phyloP scores from a whole-genome alignment of 352 stramenopile genomes.

The Phytophthora tentaculata region DNA sequence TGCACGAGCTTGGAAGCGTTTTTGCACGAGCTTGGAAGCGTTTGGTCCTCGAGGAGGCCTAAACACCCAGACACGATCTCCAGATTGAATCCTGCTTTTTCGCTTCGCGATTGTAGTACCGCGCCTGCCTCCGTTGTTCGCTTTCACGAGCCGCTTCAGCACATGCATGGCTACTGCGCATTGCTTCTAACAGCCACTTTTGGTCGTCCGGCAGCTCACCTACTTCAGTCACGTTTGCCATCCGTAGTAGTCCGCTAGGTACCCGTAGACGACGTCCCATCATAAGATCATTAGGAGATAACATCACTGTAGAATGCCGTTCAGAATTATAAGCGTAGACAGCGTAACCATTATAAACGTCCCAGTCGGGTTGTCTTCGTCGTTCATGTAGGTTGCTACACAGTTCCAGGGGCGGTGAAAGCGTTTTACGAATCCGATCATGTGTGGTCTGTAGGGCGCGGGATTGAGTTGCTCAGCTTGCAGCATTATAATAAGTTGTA shows the following conservation, averaged over 20 bases:
- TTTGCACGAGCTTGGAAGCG: neutral
- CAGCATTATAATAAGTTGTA: neutral
- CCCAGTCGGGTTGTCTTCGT: neutral
- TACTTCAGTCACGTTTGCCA: neutral
- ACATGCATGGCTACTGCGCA: neutral
- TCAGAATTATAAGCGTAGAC: neutral
- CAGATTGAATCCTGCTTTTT: neutral
- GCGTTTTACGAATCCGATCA: neutral
- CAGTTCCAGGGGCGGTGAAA: neutral
- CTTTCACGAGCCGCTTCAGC: neutral
- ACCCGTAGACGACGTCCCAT: neutral
- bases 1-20: no score
- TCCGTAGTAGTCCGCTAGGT: neutral
- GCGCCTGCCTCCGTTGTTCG: neutral
- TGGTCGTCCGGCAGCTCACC: neutral
- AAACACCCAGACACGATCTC: no score
- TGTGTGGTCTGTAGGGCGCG: neutral
- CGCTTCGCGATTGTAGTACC: neutral
- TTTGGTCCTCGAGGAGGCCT: neutral
- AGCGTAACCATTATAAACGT: neutral
- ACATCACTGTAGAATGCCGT: neutral
- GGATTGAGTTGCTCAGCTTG: neutral
- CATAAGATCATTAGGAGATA: neutral
- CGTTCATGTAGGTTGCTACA: neutral
- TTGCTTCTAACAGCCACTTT: neutral